Evolutionary conservation across 169 alveolate species (phyloP), one percentile per base, ranked within the genome.

Genomic region (Plasmodium fragile): DNA sequence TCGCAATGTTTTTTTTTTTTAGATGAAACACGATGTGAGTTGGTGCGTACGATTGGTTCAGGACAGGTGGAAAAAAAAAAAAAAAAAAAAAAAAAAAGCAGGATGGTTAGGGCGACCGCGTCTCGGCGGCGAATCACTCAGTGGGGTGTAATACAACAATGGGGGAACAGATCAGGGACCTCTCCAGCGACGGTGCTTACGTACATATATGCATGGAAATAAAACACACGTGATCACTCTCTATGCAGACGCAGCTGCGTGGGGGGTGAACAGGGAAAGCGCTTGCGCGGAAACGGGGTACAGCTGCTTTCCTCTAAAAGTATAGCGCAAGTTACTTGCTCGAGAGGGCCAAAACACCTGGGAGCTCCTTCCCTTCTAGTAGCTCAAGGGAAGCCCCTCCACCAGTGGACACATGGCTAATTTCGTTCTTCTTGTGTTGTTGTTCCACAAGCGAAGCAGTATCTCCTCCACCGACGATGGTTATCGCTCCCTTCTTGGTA

Each of bases 321-420:
- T 11, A 36, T 13, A 6, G 2, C 34, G n/a, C n/a, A n/a, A 25
- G 52, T 13, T 81, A 91, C 49, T 93, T 95, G 75, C 75, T 83
- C 4, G 99, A 96, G 53, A 99, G 97, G 39, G 98, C 98, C 6
- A 92, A 97, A 32, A 98, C 99, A 30, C 99, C 99, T 3, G 99
- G 99, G 4, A 99, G 98, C 80, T 95, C 98, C 92, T 99, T 99
- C 81, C 99, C 99, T 95, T 99, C 99, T 73, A 99, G 96, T 1
- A 99, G 97, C 94, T 99, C 99, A 34, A 99, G 96, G 3, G 99
- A 98, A 5, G 99, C 99, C 16, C 99, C 99, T 25, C 99, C 99
- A 13, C 99, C 99, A 8, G 99, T 99, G 81, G 99, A 97, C 22
- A 99, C 99, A 84, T 99, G 99, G 69, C 99, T 98, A 92, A 99